phyloP scores from a whole-genome alignment of 2,329 filamentous ascomycete genomes.

The Epichloe typhina region DNA sequence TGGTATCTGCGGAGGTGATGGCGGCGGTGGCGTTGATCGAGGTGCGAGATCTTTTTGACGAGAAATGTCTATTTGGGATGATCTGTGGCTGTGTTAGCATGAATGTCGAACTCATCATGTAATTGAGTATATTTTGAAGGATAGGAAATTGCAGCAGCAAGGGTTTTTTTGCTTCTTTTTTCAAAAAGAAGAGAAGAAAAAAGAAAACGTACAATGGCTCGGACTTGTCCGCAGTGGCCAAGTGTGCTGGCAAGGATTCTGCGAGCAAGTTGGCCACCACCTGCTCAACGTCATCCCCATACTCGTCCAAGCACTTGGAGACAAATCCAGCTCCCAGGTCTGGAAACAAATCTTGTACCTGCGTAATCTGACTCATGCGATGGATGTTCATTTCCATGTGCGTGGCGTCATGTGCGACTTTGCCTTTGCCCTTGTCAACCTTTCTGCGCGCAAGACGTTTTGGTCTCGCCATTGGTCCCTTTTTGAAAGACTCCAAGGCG shows the following conservation, averaged over 20 bases:
- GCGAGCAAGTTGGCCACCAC: constrained; percentile 74
- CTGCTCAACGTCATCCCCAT: constrained; percentile 62
- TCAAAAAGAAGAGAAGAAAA: not conserved
- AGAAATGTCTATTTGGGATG: constrained; percentile 13
- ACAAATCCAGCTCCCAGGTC: constrained; percentile 76
- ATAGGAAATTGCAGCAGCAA: not conserved
- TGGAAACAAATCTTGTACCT: constrained; percentile 89
- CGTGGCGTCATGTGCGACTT: constrained; percentile 23
- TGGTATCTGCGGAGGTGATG: constrained; percentile 24
- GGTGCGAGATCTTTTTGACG: constrained; percentile 35
- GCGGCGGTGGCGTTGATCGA: constrained; percentile 40
- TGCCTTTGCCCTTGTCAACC: constrained; percentile 53
- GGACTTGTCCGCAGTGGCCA: constrained; percentile 48
- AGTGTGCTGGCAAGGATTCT: constrained; percentile 55
- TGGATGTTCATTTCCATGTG: constrained; percentile 55
- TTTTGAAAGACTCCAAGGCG: constrained; percentile 47
- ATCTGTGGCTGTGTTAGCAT: constrained; percentile 15
- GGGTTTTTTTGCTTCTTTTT: no score
- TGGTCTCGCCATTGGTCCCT: constrained; percentile 37
- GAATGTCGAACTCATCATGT: not conserved
- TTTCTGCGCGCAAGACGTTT: constrained; percentile 39
- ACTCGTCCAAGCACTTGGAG: constrained; percentile 65
- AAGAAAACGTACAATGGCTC: constrained; percentile 43
- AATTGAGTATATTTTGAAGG: not conserved
- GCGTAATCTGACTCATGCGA: constrained; percentile 69